Percentiles rank a stretch among this genome's conserved stretches.
These are phyloP conservation scores for Eutrema yunnanense DNA, from an alignment of 345 rosid species.

Conservation along the genomic window DNA sequence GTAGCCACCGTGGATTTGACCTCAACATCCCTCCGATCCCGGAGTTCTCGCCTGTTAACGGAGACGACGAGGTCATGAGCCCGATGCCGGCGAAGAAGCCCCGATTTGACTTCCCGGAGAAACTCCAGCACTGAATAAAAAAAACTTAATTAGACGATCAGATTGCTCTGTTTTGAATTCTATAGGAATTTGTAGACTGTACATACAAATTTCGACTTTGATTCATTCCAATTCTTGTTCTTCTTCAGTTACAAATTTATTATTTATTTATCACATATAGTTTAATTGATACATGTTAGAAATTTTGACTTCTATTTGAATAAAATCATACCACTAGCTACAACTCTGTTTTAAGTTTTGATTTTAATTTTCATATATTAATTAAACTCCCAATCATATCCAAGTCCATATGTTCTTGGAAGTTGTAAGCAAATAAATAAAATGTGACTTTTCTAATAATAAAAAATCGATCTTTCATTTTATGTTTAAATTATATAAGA, in stretches of 20 bases:
- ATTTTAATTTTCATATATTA: too few species aligned
- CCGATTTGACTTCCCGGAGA: conserved; percentile 24
- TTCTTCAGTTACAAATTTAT: not conserved
- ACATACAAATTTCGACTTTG: conserved; percentile 19
- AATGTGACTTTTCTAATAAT: too few species aligned
- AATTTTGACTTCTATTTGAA: not conserved
- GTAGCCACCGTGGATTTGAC: conserved; percentile 53
- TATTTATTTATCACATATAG: conserved; percentile 10
- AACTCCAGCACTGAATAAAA: conserved; percentile 1
- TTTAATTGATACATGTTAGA: not conserved
- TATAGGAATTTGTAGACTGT: conserved; percentile 28
- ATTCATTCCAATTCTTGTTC: conserved; percentile 4
- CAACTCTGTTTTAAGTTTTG: not conserved
- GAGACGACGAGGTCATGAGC: conserved; percentile 53
- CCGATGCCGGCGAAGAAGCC: conserved; percentile 49
- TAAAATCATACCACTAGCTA: not conserved
- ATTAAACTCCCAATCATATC: not conserved
- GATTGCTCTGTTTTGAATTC: not conserved
- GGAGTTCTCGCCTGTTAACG: conserved; percentile 34
- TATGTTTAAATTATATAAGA: too few species aligned
- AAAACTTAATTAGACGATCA: not conserved
- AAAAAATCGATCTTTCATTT: too few species aligned
- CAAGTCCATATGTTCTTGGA: too few species aligned
- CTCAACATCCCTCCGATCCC: conserved; percentile 65
- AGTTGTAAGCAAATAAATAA: too few species aligned